Evolutionary conservation across 352 stramenopile species (phyloP), one percentile per base, ranked within the genome.

Genomic region (Globisporangium mamillatum): DNA sequence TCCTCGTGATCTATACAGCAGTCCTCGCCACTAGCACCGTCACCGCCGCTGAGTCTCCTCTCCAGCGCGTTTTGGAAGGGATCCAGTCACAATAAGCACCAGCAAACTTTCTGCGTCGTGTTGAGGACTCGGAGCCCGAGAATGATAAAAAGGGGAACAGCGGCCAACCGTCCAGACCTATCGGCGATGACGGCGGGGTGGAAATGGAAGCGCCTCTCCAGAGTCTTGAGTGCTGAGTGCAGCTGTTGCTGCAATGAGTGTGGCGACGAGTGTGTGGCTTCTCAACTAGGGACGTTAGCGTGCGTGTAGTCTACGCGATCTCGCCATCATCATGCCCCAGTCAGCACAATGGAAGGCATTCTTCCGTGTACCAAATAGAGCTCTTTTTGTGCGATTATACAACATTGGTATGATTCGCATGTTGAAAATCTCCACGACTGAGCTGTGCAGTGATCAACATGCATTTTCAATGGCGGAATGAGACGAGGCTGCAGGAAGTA

Each of bases 181-280:
- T 25, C 16, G 29, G 29, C 7, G 24, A 25, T 27, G 24, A 91
- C 80, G 75, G 44, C 80, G 78, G 84, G 84, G 83, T 55, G 76
- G 84, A 71, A 83, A 88, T 69, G 84, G 80, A 67, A 86, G 78
- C 6, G 80, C 78, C 48, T 78, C 79, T 59, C 84, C 80, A 5
- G 78, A 83, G 76, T 86, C 82, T 50, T 84, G 76, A 53, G 76
- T 76, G 25, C 78, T 74, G 22, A 83, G 63, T 62, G 86, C 79
- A 44, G 84, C 80, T 63, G 86, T 77, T 0, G 80, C 78, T 4
- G 78, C 80, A n/a, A 86, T 87, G 78, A 20, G 87, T 78, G 24
- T 79, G 32, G 32, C 32, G 8, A 38, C 32, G 32, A 38, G 32
- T 38, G 5, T 38, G 32, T 38, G 1, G 32, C 32, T 38, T 38